Evolutionary conservation across 2,329 filamentous ascomycete species (phyloP).

Genomic region (Colletotrichum graminicola): DNA sequence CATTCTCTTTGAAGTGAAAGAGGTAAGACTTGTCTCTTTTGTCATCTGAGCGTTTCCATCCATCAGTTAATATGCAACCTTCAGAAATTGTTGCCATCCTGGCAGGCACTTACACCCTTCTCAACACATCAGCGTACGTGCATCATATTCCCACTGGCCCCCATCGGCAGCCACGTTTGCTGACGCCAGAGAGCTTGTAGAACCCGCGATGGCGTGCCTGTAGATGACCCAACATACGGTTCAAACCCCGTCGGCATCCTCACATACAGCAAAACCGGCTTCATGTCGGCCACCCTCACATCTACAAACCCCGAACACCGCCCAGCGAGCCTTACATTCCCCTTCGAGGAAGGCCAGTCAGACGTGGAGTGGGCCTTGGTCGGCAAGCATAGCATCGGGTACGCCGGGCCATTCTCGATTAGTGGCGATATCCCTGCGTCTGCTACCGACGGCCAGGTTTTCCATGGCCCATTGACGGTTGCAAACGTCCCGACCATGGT

Average conservation of each 20-base stretch:
- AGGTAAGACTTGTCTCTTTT: neutral
- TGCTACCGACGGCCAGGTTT: conserved; percentile 43
- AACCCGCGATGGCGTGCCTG: conserved; percentile 37
- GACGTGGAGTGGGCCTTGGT: conserved; percentile 48
- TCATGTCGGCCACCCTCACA: conserved; percentile 47
- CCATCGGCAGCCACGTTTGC: neutral
- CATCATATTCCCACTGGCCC: neutral
- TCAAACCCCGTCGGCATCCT: conserved; percentile 45
- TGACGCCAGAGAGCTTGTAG: conserved; percentile 10
- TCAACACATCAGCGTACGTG: conserved; percentile 38
- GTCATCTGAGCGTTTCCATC: too few relatives aligned
- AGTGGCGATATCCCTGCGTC: conserved; percentile 44
- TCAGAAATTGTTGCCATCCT: conserved; percentile 33
- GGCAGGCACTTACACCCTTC: conserved; percentile 39
- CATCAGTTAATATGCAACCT: conserved; percentile 25
- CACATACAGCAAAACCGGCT: conserved; percentile 45
- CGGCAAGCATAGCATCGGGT: conserved; percentile 46
- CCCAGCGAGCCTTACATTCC: conserved; percentile 44
- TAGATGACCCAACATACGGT: conserved; percentile 42
- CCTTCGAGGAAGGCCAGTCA: conserved; percentile 42
- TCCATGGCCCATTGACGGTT: conserved; percentile 46
- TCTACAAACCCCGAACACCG: conserved; percentile 46
- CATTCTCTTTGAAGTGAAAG: neutral
- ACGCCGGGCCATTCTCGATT: conserved; percentile 46
- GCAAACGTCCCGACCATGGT: conserved; percentile 47